A percentile compares a stretch with the other conserved stretches of the same genome.
These are phyloP conservation scores for Cyberlindnera japonica DNA, from an alignment of 805 yeast species.

Conservation along the genomic window DNA sequence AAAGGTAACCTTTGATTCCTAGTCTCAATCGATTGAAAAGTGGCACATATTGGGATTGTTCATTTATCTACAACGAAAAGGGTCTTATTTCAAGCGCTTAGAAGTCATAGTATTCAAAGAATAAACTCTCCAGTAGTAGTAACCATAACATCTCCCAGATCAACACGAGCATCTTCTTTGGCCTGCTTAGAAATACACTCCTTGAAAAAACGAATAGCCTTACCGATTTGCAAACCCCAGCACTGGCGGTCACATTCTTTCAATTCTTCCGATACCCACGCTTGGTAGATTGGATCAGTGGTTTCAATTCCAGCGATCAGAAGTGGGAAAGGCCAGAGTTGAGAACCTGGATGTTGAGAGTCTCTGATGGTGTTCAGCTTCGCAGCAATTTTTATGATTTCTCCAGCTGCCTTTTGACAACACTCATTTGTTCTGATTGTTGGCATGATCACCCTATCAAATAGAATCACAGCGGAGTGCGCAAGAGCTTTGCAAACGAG, in stretches of 20 bases:
- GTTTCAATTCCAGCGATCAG: conserved; percentile 2
- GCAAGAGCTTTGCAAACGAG: background rate
- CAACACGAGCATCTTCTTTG: background rate
- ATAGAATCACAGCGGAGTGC: background rate
- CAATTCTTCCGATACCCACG: background rate
- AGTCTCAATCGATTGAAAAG: too few species aligned
- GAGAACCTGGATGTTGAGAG: background rate
- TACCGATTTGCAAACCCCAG: background rate
- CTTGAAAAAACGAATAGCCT: background rate
- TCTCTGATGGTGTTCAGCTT: background rate
- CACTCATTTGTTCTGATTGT: conserved; percentile 1
- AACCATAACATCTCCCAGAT: background rate
- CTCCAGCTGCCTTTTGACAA: background rate
- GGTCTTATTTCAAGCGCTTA: too few species aligned
- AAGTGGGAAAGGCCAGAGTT: conserved; percentile 4
- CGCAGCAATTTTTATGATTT: conserved; percentile 1
- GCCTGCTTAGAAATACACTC: background rate
- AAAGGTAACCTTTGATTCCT: too few species aligned
- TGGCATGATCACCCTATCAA: conserved; percentile 1
- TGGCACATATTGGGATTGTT: too few species aligned
- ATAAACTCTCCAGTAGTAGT: background rate
- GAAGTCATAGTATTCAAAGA: too few species aligned
- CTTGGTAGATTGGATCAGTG: conserved; percentile 1
- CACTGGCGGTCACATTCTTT: background rate
- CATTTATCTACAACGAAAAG: too few species aligned